Conservation (phyloP, 148 eudicot genomes). For the Silene conica region DNA sequence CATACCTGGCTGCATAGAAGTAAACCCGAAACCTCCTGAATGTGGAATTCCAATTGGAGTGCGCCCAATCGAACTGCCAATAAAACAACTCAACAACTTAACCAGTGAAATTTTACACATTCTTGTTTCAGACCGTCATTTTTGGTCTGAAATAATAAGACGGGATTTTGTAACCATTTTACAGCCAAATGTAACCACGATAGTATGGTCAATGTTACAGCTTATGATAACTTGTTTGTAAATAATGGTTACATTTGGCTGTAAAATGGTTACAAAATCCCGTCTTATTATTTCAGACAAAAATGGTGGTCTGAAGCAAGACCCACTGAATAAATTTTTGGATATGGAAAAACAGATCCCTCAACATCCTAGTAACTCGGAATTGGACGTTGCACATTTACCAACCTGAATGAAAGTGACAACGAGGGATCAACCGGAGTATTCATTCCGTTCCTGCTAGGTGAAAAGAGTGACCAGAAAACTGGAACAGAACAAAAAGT, state of each 20-base stretch:
- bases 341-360: background rate
- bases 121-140: too few relatives aligned
- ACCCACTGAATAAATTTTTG: too few relatives aligned
- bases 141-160: too few relatives aligned
- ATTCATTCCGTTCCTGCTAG: constrained; percentile 46
- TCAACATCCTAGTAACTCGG: background rate
- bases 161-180: too few relatives aligned
- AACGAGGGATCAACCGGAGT: constrained; percentile 65
- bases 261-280: too few relatives aligned
- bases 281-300: too few relatives aligned
- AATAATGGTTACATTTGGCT: too few relatives aligned
- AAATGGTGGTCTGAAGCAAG: too few relatives aligned
- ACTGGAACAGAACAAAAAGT: constrained; percentile 46
- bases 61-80: constrained; percentile 45
- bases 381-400: background rate
- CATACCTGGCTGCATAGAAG: constrained; percentile 56
- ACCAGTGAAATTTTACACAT: background rate
- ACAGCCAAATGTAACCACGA: too few relatives aligned
- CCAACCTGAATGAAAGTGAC: constrained; percentile 74
- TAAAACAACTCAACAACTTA: background rate
- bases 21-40: constrained; percentile 53
- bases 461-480: constrained; percentile 73
- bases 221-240: too few relatives aligned
- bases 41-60: constrained; percentile 48
- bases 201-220: too few relatives aligned